A percentile compares a stretch with the other conserved stretches of the same genome.
phyloP scores from a whole-genome alignment of 805 yeast genomes.

The Candida nanaspora region DNA sequence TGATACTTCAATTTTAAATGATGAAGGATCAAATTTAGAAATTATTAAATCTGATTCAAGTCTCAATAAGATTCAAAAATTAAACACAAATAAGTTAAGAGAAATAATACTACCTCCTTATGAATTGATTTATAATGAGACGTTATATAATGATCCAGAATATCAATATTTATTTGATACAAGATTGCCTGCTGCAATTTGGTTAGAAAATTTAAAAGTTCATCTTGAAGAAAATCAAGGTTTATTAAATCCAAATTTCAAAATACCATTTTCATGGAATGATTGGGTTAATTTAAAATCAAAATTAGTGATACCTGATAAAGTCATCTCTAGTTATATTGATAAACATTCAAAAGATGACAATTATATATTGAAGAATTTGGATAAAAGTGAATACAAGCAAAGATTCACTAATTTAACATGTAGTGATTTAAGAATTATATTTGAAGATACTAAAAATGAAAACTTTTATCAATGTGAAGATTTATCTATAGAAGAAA shows the following conservation, averaged over 20 bases:
- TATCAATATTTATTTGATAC: conserved; percentile 19
- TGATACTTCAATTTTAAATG: conserved; percentile 8
- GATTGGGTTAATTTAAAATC: conserved; percentile 21
- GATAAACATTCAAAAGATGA: neutral
- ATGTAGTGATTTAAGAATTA: conserved; percentile 12
- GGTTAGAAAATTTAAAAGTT: conserved; percentile 12
- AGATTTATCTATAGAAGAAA: conserved; percentile 8
- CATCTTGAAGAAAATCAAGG: conserved; percentile 13
- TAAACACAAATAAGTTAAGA: conserved; percentile 25
- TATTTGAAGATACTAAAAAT: conserved; percentile 7
- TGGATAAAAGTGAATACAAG: conserved; percentile 2
- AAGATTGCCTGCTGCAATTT: conserved; percentile 24
- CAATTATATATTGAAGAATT: conserved; percentile 2
- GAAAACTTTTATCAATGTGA: conserved; percentile 4
- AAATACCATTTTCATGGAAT: conserved; percentile 27
- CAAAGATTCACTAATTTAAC: conserved; percentile 6
- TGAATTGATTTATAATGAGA: conserved; percentile 1
- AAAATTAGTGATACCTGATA: conserved; percentile 10
- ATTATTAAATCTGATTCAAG: conserved; percentile 8
- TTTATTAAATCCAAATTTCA: conserved; percentile 14
- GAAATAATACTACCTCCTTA: conserved; percentile 59
- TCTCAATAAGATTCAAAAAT: conserved; percentile 7
- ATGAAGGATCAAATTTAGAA: conserved; percentile 5
- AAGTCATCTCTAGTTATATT: neutral
- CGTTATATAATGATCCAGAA: neutral